phyloP scores from a whole-genome alignment of 129 eudicot species.

The Lactuca sativa region DNA sequence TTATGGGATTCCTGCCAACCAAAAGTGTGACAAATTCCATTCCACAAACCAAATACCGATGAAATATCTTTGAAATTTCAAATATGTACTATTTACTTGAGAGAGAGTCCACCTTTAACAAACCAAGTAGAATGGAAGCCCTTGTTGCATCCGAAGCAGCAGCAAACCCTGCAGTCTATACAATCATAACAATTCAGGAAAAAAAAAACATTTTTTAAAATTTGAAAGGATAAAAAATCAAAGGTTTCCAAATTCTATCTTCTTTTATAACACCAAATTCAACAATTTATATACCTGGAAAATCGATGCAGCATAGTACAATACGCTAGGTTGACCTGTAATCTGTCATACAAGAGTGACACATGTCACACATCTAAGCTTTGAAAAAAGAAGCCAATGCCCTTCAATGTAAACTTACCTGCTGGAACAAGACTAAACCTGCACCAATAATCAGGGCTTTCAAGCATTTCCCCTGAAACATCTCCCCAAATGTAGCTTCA shows the following conservation, averaged over 20 bases:
- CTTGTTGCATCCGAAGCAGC: slow-evolving; percentile 93
- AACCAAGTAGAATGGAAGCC: slow-evolving; percentile 87
- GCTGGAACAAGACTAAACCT: slow-evolving; percentile 92
- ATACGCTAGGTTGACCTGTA: slow-evolving; percentile 97
- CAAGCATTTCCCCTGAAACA: slow-evolving; percentile 92
- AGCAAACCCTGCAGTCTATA: slow-evolving; percentile 93
- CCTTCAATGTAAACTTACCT: slow-evolving; percentile 25
- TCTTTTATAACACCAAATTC: neutral
- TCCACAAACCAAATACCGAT: neutral
- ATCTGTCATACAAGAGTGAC: slow-evolving; percentile 50
- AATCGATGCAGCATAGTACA: slow-evolving; percentile 89
- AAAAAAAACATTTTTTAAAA: neutral
- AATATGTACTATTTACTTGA: neutral
- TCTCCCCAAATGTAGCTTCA: slow-evolving; percentile 61
- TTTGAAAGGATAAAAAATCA: neutral
- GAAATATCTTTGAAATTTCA: neutral
- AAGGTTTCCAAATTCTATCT: neutral
- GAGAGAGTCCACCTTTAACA: slow-evolving; percentile 59
- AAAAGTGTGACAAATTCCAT: no score
- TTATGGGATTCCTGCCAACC: no score
- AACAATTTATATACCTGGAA: slow-evolving; percentile 60
- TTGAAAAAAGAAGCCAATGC: neutral
- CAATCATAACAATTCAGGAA: slow-evolving; percentile 18
- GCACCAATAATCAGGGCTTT: slow-evolving; percentile 86
- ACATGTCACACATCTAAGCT: slow-evolving; percentile 18